These are phyloP conservation scores for Murraya koenigii DNA, from an alignment of 345 rosid species.

Conservation along the genomic window DNA sequence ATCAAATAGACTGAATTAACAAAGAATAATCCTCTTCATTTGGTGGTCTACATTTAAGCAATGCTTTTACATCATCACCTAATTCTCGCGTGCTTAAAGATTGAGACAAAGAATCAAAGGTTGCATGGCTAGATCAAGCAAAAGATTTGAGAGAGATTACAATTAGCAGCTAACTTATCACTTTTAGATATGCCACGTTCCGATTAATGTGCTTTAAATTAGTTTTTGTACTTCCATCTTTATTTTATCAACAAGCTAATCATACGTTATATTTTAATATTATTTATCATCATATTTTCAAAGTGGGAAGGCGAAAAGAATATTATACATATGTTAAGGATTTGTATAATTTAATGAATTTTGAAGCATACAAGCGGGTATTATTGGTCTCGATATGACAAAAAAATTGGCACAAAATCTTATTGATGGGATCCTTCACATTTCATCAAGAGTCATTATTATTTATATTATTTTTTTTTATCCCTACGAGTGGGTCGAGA, in stretches of 20 bases:
- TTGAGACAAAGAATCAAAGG: neutral
- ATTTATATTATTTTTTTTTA: neutral
- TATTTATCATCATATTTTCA: neutral
- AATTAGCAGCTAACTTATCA: neutral
- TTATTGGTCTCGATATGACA: neutral
- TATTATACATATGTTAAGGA: neutral
- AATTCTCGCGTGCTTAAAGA: neutral
- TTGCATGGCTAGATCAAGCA: conserved; percentile 1
- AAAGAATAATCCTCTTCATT: neutral
- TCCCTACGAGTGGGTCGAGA: neutral
- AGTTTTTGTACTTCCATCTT: neutral
- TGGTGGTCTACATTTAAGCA: neutral
- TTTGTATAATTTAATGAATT: neutral
- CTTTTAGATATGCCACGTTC: neutral
- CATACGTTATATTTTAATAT: neutral
- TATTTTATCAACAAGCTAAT: neutral
- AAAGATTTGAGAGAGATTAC: neutral
- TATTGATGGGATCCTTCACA: conserved; percentile 19
- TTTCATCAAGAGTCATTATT: neutral
- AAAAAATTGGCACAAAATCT: conserved; percentile 15
- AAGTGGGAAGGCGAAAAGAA: conserved; percentile 19
- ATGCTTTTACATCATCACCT: neutral
- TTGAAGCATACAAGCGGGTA: conserved; percentile 2
- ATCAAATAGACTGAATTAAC: neutral
- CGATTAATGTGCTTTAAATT: neutral